Base-by-base conservation (phyloP, 1,139 yeast species). In the Pichia inconspicua region DNA sequence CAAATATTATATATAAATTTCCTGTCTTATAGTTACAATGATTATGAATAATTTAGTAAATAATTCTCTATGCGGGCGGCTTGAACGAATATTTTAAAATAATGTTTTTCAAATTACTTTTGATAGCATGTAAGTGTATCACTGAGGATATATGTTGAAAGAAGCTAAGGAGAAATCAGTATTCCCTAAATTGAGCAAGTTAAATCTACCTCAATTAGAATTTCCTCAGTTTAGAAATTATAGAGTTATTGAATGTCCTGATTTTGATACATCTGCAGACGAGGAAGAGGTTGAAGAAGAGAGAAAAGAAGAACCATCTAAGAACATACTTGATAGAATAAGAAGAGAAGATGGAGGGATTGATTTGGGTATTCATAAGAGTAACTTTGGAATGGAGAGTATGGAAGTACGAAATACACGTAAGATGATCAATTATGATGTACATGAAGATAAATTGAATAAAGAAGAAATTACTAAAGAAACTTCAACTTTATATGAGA, bases 241-340 rank as follows among this genome's bases (percentile, higher is more conserved):
- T 19, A 41, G 25, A 3, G 46, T 59, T 5, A 35, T 54, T 30
- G 62, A 59, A 41, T 57, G 62, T 5, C 55, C 60, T 2, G 58
- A 58, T 38, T 58, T 58, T 35, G 51, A 48, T 27, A 48, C 59
- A 5, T 57, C 61, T 9, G 45, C 35, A 14, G 47, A 45, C 10
- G 42, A 40, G 4, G 43, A 51, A 14, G 47, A 45, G 10, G 41
- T 38, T 4, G 43, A 51, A 10, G 54, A 54, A 32, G 58, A 59
- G 10, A 52, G 48, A 19, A 46, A 50, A 35, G 51, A 30, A 34
- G 32, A 17, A 36, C 30, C 14, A 22, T 22, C 22, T 22, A 22
- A 22, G 4, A 27, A 25, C 2, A 25, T 40, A 14, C 30, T 50
- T 9, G 49, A 53, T 42, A 25, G 48, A 37, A 25, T 54, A 12